Base-by-base conservation (phyloP, 768 basidiomycete species). In the Coprinopsis cinerea region DNA sequence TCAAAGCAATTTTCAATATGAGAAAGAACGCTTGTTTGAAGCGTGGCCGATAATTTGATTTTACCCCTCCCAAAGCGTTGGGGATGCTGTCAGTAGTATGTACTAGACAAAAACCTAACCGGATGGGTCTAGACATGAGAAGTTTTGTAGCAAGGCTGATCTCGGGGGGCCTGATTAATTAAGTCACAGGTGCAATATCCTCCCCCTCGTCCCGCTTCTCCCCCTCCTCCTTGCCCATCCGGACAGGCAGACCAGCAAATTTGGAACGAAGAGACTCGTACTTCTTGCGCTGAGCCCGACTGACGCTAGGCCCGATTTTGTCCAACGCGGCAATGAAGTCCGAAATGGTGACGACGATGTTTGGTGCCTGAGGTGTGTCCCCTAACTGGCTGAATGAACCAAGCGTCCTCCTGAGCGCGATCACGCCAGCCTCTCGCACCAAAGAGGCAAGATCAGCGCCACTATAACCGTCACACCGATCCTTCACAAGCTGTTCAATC, bases 391-490 rank as follows among this genome's bases (percentile, higher is more conserved):
- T 84, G 49, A 91, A 71, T 20, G 78, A 75, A 3, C 88, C 89
- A 18, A 89, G 65, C 1, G 78, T 77, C 1, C 82, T 72, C 52
- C 78, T 77, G 49, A 97, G 67, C 0, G 93, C 91, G n/a, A 76
- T 67, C 1, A 95, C 92, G 2, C 90, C 92, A 0, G 93, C 91
- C 65, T 96, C 93, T 34, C 93, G 72, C 10, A 94, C 88, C 23
- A 95, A 68, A 2, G 91, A 81, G 1, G 92, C 90, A 4, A 96
- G 70, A 67, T 97, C 93, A 0, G 93, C 93, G 6, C 93, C 93
- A 57, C 88, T 92, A 63, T 90, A 94, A 11, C 92, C 93, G 28
- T 92, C 91, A 55, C 89, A 90, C 25, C 68, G 63, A 17, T 77
- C 76, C 39, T 69, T 64, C 10, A 87, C 76, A 25, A 93, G 66